Percentiles rank a stretch among this genome's conserved stretches.
Evolutionary conservation across 305 asterid genomes (phyloP).

Genomic region (Fraxinus paxiana): DNA sequence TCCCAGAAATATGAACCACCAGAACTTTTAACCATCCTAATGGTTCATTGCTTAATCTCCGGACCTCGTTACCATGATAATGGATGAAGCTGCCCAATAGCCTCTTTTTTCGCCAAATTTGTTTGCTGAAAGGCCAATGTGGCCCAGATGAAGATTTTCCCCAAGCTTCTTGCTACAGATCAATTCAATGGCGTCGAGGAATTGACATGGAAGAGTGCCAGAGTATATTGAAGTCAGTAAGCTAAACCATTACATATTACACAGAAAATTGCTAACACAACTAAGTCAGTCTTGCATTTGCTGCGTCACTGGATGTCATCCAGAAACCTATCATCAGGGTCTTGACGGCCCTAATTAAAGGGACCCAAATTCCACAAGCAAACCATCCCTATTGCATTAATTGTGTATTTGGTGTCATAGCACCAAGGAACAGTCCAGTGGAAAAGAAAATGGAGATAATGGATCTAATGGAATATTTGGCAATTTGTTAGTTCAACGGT

Average conservation of each 20-base stretch:
- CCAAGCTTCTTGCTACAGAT: constrained; percentile 54
- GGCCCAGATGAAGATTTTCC: constrained; percentile 57
- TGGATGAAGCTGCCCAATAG: constrained; percentile 59
- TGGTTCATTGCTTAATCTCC: constrained; percentile 60
- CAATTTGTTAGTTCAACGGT: constrained; percentile 66
- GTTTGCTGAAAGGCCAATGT: constrained; percentile 66
- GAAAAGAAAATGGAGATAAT: constrained; percentile 62
- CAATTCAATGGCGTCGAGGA: constrained; percentile 58
- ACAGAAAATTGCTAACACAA: constrained; percentile 54
- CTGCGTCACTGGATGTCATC: constrained; percentile 77
- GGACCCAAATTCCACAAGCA: constrained; percentile 41
- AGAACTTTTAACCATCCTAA: constrained; percentile 28
- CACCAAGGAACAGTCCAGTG: constrained; percentile 62
- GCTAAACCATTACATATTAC: constrained; percentile 55
- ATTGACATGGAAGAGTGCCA: constrained; percentile 69
- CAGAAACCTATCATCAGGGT: constrained; percentile 71
- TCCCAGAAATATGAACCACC: background rate
- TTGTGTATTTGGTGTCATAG: constrained; percentile 76
- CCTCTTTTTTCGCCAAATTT: constrained; percentile 74
- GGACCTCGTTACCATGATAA: constrained; percentile 80
- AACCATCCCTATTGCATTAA: constrained; percentile 67
- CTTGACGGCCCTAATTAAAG: constrained; percentile 49
- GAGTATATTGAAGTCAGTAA: constrained; percentile 40
- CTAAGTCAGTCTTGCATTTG: constrained; percentile 60
- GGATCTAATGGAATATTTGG: constrained; percentile 64